These are phyloP conservation scores for Boletales sp. DNA, from an alignment of 768 basidiomycete species.

Conservation along the genomic window DNA sequence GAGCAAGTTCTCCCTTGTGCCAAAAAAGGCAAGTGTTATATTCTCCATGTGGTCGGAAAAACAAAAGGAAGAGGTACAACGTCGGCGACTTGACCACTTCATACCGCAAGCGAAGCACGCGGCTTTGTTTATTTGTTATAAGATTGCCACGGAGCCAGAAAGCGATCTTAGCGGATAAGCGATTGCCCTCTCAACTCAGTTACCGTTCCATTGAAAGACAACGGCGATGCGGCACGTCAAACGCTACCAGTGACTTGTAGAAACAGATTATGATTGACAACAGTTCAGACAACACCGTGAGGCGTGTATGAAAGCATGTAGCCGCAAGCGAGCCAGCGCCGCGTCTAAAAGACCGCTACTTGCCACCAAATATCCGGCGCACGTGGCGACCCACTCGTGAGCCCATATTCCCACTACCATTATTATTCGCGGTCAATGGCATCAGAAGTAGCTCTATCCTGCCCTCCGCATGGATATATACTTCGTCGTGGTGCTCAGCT, in stretches of 20 bases:
- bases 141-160: no score
- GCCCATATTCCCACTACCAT: constrained; percentile 10
- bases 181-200: constrained; percentile 6
- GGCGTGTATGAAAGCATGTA: not conserved
- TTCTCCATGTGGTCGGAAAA: constrained; percentile 12
- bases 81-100: constrained; percentile 8
- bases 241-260: not conserved
- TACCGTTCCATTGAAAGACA: not conserved
- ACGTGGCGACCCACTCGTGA: constrained; percentile 27
- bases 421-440: constrained; percentile 5
- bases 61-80: constrained; percentile 23
- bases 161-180: not conserved
- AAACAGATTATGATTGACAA: not conserved
- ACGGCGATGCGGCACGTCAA: not conserved
- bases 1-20: constrained; percentile 22
- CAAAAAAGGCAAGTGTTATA: constrained; percentile 31
- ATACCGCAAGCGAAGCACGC: not conserved
- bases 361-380: constrained; percentile 26
- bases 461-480: constrained; percentile 28
- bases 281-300: not conserved
- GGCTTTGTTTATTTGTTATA: constrained; percentile 6
- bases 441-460: constrained; percentile 20
- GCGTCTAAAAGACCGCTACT: not conserved
- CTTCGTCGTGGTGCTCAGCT: constrained; percentile 28
- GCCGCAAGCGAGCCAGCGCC: constrained; percentile 17